Evolutionary conservation across 2,329 filamentous ascomycete species (phyloP).

Genomic region (Pseudocercospora cruenta): DNA sequence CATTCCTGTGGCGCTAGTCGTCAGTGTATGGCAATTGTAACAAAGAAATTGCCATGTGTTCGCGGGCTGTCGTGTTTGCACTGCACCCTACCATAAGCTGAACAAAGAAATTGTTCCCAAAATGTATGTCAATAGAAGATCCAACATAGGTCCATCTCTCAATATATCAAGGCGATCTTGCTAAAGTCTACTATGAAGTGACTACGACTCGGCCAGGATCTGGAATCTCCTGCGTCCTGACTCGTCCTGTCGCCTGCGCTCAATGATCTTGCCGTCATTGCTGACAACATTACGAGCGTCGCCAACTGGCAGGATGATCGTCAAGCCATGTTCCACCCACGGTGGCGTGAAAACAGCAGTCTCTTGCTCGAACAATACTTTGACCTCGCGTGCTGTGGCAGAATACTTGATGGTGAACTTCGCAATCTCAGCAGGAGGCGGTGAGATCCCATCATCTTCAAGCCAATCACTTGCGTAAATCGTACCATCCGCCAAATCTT

Average conservation of each 20-base stretch:
- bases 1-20: not conserved
- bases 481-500: conserved; percentile 40
- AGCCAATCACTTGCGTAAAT: conserved; percentile 54
- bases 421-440: conserved; percentile 44
- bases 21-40: not conserved
- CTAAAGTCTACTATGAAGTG: not conserved
- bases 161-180: not conserved
- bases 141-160: not conserved
- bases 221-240: conserved; percentile 30
- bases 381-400: conserved; percentile 49
- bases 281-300: conserved; percentile 49
- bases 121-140: not conserved
- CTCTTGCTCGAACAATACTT: conserved; percentile 48
- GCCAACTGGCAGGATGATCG: conserved; percentile 56
- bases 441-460: conserved; percentile 62
- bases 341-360: conserved; percentile 50
- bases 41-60: not conserved
- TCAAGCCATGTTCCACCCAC: conserved; percentile 52
- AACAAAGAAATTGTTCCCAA: not conserved
- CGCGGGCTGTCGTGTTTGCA: not conserved
- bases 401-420: conserved; percentile 50
- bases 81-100: not conserved
- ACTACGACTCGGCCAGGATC: not conserved
- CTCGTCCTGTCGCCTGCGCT: conserved; percentile 29
- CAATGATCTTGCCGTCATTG: conserved; percentile 21